Conservation (phyloP, 306 rosid genomes). For the Cucurbita maxima region DNA sequence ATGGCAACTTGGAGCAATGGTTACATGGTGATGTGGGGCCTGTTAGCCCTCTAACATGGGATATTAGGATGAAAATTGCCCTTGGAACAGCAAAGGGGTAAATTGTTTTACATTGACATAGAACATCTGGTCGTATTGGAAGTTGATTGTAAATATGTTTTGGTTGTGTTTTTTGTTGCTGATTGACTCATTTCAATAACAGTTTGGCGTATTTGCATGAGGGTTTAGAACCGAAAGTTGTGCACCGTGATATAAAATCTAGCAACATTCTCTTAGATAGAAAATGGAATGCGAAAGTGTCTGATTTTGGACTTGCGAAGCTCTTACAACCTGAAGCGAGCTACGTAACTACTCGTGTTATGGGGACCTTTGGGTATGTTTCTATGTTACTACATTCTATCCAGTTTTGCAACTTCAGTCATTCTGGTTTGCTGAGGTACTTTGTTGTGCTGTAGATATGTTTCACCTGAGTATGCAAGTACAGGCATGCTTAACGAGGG, state of each 20-base stretch:
- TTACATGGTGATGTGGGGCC: conserved; percentile 93
- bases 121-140: neutral
- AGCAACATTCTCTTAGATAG: conserved; percentile 87
- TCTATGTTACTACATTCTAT: neutral
- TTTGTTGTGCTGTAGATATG: conserved; percentile 43
- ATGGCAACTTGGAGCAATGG: conserved; percentile 98
- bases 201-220: conserved; percentile 91
- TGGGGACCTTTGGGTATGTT: conserved; percentile 91
- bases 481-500: conserved; percentile 95
- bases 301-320: conserved; percentile 96
- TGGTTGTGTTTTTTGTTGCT: neutral
- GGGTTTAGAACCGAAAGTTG: conserved; percentile 96
- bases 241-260: conserved; percentile 90
- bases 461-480: conserved; percentile 95
- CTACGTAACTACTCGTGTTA: conserved; percentile 85
- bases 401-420: neutral
- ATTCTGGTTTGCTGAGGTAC: neutral
- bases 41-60: conserved; percentile 86
- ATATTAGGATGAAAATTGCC: conserved; percentile 71
- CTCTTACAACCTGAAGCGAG: conserved; percentile 74
- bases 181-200: conserved; percentile 15
- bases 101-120: conserved; percentile 1
- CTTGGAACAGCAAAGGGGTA: conserved; percentile 91
- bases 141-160: neutral
- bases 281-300: conserved; percentile 83